Base-by-base conservation (phyloP, 805 yeast species). In the Jamesozyma gamospora region DNA sequence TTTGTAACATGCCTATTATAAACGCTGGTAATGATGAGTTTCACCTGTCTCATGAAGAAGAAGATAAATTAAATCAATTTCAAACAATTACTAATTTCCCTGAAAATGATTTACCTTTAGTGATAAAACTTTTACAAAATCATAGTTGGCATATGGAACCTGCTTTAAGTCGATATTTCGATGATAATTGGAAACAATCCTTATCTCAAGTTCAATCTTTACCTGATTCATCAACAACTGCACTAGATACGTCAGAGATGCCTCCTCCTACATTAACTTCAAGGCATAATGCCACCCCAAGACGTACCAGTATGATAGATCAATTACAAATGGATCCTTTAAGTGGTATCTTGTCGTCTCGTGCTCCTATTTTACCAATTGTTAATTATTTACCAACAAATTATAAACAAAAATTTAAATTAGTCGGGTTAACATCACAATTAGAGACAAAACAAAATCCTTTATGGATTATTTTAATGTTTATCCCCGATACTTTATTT, bases 101-200 rank as follows among this genome's bases (percentile, higher is more conserved):
- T 9, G 73, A 69, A 5, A 68, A 63, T 0, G 73, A 74, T 21
- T 58, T 66, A 34, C 68, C 67, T 1, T 65, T 70, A 33, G 69
- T 78, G 3, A 55, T 70, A 4, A 56, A 64, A 37, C 55, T 79
- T 19, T 53, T 80, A 37, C 57, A 66, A 26, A 67, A 71, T 35
- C 70, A 75, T 48, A 70, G 75, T 36, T 77, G 78, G 78, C 70
- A 78, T 49, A 52, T 81, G 36, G 83, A 79, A 49, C 64, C 70
- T 32, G 75, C 86, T 1, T 58, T 79, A 26, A 70, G 79, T 3
- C 67, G 75, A 37, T 81, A 69, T 53, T 78, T 78, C 52, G 88
- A 81, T 48, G 72, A 70, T 15, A 65, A 69, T 37, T 65, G 74
- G 59, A 67, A 57, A 14, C 48, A 49, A 29, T 43, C 32, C 21